Evolutionary conservation across 1,284 basidiomycete species (phyloP), one percentile per base, ranked within the genome.

Genomic region (Ganoderma sinense): DNA sequence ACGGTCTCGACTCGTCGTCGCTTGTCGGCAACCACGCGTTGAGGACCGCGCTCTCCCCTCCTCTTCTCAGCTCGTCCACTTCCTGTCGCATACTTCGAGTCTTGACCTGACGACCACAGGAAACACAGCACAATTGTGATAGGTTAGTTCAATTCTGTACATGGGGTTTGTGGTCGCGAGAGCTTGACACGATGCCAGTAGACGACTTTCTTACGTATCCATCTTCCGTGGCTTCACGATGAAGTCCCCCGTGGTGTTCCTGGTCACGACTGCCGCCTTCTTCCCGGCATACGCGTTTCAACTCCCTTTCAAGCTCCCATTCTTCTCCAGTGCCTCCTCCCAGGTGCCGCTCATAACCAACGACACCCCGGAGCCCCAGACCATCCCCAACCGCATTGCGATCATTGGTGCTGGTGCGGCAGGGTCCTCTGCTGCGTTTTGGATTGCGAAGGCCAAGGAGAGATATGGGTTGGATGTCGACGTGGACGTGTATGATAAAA

Each of bases 381-480:
- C 55, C 2, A 48, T 78, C 68, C 69, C 71, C 0, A 77, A 76
- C 69, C 75, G 78, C 60, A 71, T 97, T 71, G 96, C 96, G 8
- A 90, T 97, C 76, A 88, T 97, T 56, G 96, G 96, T 45, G 95
- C 96, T 0, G 96, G 96, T 26, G 94, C 96, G 10, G 94, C 88
- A 10, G 97, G 96, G 2, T 90, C 89, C 13, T 91, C 93, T 14
- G 94, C 96, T 11, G 94, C 96, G 0, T 97, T 95, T 80, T 97
- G 95, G 90, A 87, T 97, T 63, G 83, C 87, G 7, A 92, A 92
- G 75, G 93, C 93, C 18, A 91, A 91, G 75, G 84, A 91, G 70
- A 82, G 92, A 40, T 88, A 86, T 65, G 90, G 88, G 1, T 78
- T 93, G 31, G 85, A 90, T 65, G 82, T 96, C 4, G 89, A 94